Evolutionary conservation across 2,329 filamentous ascomycete species (phyloP).

Genomic region (Aspergillus thermomutatus): DNA sequence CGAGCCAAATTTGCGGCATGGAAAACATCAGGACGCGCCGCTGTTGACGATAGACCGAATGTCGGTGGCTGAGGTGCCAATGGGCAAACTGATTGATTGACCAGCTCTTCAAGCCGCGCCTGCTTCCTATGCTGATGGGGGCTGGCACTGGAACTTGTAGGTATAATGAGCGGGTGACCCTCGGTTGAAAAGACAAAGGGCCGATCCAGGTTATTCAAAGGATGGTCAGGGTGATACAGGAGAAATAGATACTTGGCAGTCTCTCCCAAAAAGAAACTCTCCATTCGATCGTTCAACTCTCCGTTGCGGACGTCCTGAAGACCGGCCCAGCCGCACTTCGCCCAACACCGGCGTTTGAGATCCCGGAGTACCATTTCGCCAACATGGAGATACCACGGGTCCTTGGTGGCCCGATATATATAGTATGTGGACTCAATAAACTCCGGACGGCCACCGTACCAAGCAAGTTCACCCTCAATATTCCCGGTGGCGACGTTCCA

Average conservation of each 20-base stretch:
- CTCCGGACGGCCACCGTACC: conserved; percentile 94
- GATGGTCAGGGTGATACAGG: conserved; percentile 80
- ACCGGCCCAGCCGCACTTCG: conserved; percentile 88
- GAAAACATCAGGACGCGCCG: conserved; percentile 76
- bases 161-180: conserved; percentile 87
- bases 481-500: conserved; percentile 84
- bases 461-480: conserved; percentile 81
- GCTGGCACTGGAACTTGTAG: conserved; percentile 42
- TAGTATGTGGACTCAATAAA: conserved; percentile 98
- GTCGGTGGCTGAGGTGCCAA: conserved; percentile 56
- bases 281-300: conserved; percentile 91
- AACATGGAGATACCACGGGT: conserved; percentile 94
- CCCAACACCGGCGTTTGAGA: conserved; percentile 84
- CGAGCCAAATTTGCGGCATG: conserved; percentile 83
- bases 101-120: conserved; percentile 6
- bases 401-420: conserved; percentile 86
- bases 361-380: conserved; percentile 93
- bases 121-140: conserved; percentile 11
- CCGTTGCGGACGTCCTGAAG: conserved; percentile 78
- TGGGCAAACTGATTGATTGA: conserved; percentile 60
- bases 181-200: conserved; percentile 95
- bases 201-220: conserved; percentile 80
- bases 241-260: conserved; percentile 95
- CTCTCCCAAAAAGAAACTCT: conserved; percentile 97
- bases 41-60: conserved; percentile 74